Conservation (phyloP, 192 early-diverging fungal species). For the Phlyctochytrium planicorne region DNA sequence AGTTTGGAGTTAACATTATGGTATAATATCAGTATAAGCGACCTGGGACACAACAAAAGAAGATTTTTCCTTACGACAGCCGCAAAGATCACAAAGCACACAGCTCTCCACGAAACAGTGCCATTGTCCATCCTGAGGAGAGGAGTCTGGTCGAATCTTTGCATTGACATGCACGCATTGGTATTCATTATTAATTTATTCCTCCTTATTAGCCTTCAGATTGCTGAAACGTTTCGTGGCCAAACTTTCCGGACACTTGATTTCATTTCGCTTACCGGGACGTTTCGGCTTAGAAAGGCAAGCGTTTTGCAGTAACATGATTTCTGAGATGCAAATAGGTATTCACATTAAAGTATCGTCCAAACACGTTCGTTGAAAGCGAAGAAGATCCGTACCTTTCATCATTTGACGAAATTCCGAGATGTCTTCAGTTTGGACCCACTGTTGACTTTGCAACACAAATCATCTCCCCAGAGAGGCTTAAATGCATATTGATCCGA, state of each 20-base stretch:
- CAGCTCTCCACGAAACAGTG: constrained; percentile 40
- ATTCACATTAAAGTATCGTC: constrained; percentile 37
- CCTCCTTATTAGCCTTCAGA: constrained; percentile 34
- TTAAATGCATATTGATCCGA: constrained; percentile 7
- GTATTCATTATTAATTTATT: constrained; percentile 49
- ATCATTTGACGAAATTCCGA: constrained; percentile 18
- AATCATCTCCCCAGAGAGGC: constrained; percentile 10
- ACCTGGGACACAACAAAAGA: constrained; percentile 37
- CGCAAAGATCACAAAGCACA: constrained; percentile 29
- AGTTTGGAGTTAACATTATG: no score
- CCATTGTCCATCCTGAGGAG: constrained; percentile 31
- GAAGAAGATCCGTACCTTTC: not conserved
- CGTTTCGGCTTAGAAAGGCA: constrained; percentile 39
- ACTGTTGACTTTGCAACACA: constrained; percentile 18
- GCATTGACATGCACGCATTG: constrained; percentile 1
- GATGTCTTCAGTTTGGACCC: constrained; percentile 15
- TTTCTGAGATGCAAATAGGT: no score
- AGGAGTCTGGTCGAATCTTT: constrained; percentile 8
- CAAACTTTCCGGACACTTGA: constrained; percentile 40
- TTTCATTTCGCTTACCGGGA: constrained; percentile 29
- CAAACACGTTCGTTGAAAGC: constrained; percentile 20
- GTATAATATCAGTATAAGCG: no score
- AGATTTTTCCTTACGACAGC: constrained; percentile 47
- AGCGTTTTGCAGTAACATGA: no score
- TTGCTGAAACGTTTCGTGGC: constrained; percentile 34